phyloP scores from a whole-genome alignment of 352 stramenopile genomes.

The Pythium dissotocum region DNA sequence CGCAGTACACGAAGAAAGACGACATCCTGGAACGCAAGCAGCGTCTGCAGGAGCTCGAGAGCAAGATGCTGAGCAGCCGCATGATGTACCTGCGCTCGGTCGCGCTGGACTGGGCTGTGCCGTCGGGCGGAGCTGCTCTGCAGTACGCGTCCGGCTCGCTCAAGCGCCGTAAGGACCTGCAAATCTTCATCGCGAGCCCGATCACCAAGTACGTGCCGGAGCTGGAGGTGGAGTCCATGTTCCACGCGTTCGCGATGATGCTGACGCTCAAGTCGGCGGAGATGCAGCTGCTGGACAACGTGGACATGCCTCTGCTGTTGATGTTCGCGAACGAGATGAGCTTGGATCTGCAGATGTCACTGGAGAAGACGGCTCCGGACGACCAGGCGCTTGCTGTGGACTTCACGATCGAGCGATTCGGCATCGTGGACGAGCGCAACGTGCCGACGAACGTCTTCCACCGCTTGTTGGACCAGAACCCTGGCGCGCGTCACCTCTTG shows the following conservation, averaged over 20 bases:
- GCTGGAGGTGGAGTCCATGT: conserved; percentile 45
- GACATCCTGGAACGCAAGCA: conserved; percentile 36
- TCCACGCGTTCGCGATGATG: conserved; percentile 57
- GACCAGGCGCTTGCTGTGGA: conserved; percentile 45
- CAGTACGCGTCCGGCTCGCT: conserved; percentile 44
- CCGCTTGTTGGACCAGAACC: conserved; percentile 78
- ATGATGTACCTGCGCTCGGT: conserved; percentile 63
- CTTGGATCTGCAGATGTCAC: conserved; percentile 44
- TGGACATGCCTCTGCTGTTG: conserved; percentile 48
- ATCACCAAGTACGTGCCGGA: conserved; percentile 64
- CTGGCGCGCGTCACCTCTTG: conserved; percentile 57
- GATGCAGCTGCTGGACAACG: conserved; percentile 52
- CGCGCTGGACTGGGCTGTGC: conserved; percentile 66
- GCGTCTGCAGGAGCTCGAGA: conserved; percentile 56
- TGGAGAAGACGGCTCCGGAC: conserved; percentile 43
- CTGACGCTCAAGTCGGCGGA: conserved; percentile 55
- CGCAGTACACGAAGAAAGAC: conserved; percentile 46
- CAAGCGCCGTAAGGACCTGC: conserved; percentile 52
- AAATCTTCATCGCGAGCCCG: conserved; percentile 62
- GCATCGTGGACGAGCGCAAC: conserved; percentile 67
- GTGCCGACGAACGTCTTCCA: conserved; percentile 68
- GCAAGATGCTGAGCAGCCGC: conserved; percentile 52
- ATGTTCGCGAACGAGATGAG: conserved; percentile 54
- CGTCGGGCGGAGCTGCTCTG: conserved; percentile 51
- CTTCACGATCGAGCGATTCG: conserved; percentile 63